Conservation (phyloP, 73 alveolate genomes). For the Paramecium octaurelia region DNA sequence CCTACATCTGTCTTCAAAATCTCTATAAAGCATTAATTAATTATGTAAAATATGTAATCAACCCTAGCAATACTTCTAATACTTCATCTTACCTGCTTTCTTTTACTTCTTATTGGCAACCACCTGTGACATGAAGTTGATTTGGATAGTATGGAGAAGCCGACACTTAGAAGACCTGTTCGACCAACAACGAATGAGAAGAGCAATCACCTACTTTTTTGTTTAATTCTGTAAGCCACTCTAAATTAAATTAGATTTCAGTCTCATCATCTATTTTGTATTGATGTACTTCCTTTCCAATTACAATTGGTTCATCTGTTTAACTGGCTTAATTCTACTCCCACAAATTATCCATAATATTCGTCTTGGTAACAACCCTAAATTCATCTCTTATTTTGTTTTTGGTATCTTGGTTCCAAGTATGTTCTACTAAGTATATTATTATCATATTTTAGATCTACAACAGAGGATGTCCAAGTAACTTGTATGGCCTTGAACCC, state of each 20-base stretch:
- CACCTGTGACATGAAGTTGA: conserved; percentile 23
- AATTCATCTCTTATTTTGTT: not conserved
- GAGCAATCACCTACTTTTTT: conserved; percentile 13
- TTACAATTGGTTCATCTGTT: conserved; percentile 33
- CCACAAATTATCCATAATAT: conserved; percentile 33
- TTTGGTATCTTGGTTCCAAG: conserved; percentile 21
- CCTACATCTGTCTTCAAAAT: conserved; percentile 12
- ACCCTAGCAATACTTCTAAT: conserved; percentile 8
- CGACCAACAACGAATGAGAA: conserved; percentile 8
- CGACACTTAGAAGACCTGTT: conserved; percentile 1
- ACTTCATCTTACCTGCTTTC: conserved; percentile 32
- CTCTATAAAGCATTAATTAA: conserved; percentile 12
- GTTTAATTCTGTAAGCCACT: conserved; percentile 6
- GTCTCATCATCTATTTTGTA: not conserved
- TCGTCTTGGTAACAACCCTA: conserved; percentile 26
- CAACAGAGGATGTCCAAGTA: conserved; percentile 9
- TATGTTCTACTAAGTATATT: not conserved
- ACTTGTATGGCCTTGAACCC: not conserved
- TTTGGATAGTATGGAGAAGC: conserved; percentile 32
- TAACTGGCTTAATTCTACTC: not conserved
- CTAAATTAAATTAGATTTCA: not conserved
- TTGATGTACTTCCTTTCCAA: conserved; percentile 15
- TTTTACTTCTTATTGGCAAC: conserved; percentile 32
- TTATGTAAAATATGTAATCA: not conserved
- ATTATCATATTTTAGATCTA: not conserved